These are phyloP conservation scores for Diversispora eburnea DNA, from an alignment of 192 early-diverging fungal species.

Conservation along the genomic window DNA sequence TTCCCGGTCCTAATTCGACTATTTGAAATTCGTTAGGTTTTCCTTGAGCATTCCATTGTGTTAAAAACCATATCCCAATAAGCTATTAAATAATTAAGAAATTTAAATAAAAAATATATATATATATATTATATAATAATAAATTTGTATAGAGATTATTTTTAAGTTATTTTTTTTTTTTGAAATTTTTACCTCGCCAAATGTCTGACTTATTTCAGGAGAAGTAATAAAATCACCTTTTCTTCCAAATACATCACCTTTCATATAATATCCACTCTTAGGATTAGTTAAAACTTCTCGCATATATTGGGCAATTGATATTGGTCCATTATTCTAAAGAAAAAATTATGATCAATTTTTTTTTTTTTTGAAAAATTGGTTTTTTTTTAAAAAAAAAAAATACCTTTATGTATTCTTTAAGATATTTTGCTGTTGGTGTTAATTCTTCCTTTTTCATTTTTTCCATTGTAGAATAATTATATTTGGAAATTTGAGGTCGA, in stretches of 20 bases:
- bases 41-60: constrained; percentile 75
- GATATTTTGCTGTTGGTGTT: too few relatives aligned
- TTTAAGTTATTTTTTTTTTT: constrained; percentile 1
- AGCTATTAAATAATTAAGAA: constrained; percentile 38
- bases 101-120: not conserved
- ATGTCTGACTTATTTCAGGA: constrained; percentile 97
- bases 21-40: constrained; percentile 54
- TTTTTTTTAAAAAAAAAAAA: too few relatives aligned
- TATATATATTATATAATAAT: too few relatives aligned
- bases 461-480: too few relatives aligned
- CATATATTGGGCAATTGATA: constrained; percentile 87
- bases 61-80: constrained; percentile 83
- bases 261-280: constrained; percentile 90
- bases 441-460: too few relatives aligned
- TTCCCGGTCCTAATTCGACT: constrained; percentile 86
- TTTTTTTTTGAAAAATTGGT: too few relatives aligned
- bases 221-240: constrained; percentile 94
- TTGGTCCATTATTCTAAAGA: constrained; percentile 60
- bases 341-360: not conserved
- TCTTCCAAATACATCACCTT: constrained; percentile 83
- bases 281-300: constrained; percentile 82
- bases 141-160: constrained; percentile 20
- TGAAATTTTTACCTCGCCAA: constrained; percentile 73
- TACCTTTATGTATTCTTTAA: too few relatives aligned
- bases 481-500: too few relatives aligned